These are phyloP conservation scores for Trichocladium uniseriatum DNA, from an alignment of 495 filamentous ascomycete species.

Conservation along the genomic window DNA sequence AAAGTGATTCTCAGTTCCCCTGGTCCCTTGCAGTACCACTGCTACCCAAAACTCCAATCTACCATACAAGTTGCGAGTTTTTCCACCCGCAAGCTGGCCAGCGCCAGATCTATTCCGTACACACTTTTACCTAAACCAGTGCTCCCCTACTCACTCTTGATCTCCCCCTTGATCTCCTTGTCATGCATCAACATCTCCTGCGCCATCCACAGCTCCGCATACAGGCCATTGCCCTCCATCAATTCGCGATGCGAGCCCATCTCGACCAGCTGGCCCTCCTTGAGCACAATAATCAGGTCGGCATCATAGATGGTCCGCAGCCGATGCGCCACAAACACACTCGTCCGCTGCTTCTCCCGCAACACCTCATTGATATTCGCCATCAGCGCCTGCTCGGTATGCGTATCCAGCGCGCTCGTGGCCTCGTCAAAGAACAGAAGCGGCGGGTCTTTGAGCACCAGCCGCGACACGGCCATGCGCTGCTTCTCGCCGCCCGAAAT, in stretches of 20 bases:
- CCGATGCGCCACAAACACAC: constrained; percentile 88
- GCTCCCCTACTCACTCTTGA: too few species aligned
- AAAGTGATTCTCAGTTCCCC: too few species aligned
- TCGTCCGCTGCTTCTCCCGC: constrained; percentile 78
- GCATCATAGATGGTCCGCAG: constrained; percentile 90
- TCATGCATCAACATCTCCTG: constrained; percentile 24
- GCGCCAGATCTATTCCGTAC: too few species aligned
- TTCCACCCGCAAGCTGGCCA: too few species aligned
- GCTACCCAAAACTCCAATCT: too few species aligned
- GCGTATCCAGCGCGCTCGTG: constrained; percentile 90
- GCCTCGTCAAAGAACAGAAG: constrained; percentile 96
- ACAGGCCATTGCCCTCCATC: constrained; percentile 70
- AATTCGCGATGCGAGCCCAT: constrained; percentile 77
- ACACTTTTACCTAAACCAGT: too few species aligned
- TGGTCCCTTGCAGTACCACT: too few species aligned
- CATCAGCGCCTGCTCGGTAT: constrained; percentile 87
- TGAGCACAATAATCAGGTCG: constrained; percentile 86
- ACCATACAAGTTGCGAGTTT: too few species aligned
- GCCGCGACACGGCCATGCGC: constrained; percentile 72
- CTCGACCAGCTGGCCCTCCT: constrained; percentile 74
- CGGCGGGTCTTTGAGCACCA: constrained; percentile 87
- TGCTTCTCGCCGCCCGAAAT: constrained; percentile 97
- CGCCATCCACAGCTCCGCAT: constrained; percentile 74
- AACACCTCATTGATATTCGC: constrained; percentile 91
- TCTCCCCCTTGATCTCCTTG: not conserved